Percentiles rank a stretch among this genome's conserved stretches.
Conservation (phyloP, 139 green algal genomes). For the Nannochloris sp. region DNA sequence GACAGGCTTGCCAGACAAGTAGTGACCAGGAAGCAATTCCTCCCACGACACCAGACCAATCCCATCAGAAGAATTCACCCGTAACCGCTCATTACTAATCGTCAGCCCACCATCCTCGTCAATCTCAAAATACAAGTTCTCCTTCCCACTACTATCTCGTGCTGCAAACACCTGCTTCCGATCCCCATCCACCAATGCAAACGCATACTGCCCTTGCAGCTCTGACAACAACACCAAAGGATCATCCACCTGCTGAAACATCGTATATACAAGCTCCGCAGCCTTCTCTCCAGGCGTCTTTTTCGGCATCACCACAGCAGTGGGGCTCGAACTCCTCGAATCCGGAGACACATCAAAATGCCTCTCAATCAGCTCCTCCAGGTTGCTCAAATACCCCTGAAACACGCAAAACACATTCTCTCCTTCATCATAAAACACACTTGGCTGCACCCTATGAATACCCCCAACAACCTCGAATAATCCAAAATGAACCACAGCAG, state of each 20-base stretch:
- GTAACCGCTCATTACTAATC: conserved; percentile 32
- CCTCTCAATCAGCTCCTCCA: conserved; percentile 38
- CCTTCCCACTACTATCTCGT: conserved; percentile 11
- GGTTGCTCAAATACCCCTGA: conserved; percentile 39
- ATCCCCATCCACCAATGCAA: conserved; percentile 55
- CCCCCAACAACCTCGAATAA: conserved; percentile 22
- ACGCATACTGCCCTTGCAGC: conserved; percentile 67
- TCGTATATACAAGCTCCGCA: conserved; percentile 29
- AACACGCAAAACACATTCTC: conserved; percentile 23
- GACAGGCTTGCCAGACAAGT: conserved; percentile 23
- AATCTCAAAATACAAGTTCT: conserved; percentile 48
- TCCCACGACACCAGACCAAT: conserved; percentile 32
- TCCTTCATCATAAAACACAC: conserved; percentile 26
- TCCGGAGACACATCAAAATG: conserved; percentile 7
- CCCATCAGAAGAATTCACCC: conserved; percentile 9
- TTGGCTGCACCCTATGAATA: background rate
- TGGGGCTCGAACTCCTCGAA: conserved; percentile 5
- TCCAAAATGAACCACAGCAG: conserved; percentile 17
- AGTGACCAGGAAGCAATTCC: conserved; percentile 60
- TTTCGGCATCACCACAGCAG: conserved; percentile 19
- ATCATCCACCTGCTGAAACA: conserved; percentile 32
- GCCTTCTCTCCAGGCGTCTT: conserved; percentile 25
- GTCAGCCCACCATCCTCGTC: conserved; percentile 36
- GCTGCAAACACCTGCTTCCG: conserved; percentile 55
- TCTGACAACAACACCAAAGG: conserved; percentile 58